Evolutionary conservation across 495 filamentous ascomycete genomes (phyloP).

Genomic region (Cercophora scortea): DNA sequence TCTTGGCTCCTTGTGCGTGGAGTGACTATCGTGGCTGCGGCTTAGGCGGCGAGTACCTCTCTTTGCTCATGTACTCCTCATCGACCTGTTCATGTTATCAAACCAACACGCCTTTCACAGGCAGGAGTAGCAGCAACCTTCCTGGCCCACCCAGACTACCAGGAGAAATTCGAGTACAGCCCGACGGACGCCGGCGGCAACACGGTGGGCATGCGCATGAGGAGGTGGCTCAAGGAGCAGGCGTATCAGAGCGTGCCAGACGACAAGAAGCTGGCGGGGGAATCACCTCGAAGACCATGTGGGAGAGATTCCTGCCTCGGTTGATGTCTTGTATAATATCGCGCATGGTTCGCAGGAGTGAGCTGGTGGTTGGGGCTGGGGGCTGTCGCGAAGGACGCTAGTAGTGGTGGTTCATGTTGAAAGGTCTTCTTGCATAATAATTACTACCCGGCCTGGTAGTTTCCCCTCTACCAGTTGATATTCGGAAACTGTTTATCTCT

Average conservation of each 20-base stretch:
- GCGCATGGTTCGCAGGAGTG: too few species aligned
- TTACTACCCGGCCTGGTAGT: too few species aligned
- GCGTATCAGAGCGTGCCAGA: not conserved
- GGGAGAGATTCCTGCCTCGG: too few species aligned
- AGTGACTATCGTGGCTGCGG: not conserved
- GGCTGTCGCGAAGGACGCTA: too few species aligned
- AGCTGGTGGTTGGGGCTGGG: too few species aligned
- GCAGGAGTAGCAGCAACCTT: not conserved
- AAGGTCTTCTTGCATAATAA: too few species aligned
- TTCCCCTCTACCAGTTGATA: too few species aligned
- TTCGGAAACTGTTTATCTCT: too few species aligned
- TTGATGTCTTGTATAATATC: too few species aligned
- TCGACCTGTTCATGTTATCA: not conserved
- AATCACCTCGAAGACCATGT: not conserved
- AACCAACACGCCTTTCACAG: not conserved
- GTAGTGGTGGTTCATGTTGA: too few species aligned
- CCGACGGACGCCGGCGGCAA: not conserved
- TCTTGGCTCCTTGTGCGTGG: not conserved
- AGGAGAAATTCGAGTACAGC: not conserved
- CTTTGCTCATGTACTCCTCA: not conserved
- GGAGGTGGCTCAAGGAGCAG: not conserved
- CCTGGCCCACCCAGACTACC: conserved; percentile 1
- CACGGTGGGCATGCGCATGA: not conserved
- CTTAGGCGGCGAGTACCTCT: not conserved
- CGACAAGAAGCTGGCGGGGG: not conserved